Conservation (phyloP, 441 rosid genomes). For the Populus hybrid region DNA sequence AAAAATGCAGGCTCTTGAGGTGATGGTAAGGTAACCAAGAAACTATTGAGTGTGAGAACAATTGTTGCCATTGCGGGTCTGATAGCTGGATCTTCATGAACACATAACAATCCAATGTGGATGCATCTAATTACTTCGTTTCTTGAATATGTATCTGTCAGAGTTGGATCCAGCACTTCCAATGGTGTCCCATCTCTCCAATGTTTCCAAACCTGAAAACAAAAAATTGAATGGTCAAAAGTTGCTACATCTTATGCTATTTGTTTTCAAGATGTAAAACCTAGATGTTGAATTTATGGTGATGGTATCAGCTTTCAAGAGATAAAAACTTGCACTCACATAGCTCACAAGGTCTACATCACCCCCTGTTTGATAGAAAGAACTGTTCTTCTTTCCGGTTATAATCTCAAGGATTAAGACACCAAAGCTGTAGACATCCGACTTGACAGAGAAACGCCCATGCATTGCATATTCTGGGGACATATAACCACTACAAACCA, state of each 20-base stretch:
- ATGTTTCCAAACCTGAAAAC: constrained; percentile 39
- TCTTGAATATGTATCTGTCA: constrained; percentile 23
- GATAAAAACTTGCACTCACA: constrained; percentile 11
- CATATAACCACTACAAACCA: background rate
- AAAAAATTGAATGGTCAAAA: too few species aligned
- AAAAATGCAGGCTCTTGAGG: too few species aligned
- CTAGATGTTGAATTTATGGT: too few species aligned
- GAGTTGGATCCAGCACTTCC: constrained; percentile 26
- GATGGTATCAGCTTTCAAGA: too few species aligned
- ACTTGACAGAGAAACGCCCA: constrained; percentile 38
- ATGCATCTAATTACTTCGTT: constrained; percentile 38
- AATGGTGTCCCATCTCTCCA: constrained; percentile 34
- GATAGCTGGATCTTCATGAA: too few species aligned
- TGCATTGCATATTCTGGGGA: constrained; percentile 32
- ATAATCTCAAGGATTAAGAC: constrained; percentile 40
- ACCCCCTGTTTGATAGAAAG: constrained; percentile 18
- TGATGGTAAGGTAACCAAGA: too few species aligned
- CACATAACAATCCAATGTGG: constrained; percentile 42
- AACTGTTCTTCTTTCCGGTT: constrained; percentile 33
- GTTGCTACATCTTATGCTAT: background rate
- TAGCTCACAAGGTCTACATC: background rate
- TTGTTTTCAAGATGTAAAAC: background rate
- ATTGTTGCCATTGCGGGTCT: too few species aligned
- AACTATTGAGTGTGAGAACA: too few species aligned
- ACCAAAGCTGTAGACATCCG: constrained; percentile 47